Base-by-base conservation (phyloP, 345 rosid genomes). In the Citrus inodora region DNA sequence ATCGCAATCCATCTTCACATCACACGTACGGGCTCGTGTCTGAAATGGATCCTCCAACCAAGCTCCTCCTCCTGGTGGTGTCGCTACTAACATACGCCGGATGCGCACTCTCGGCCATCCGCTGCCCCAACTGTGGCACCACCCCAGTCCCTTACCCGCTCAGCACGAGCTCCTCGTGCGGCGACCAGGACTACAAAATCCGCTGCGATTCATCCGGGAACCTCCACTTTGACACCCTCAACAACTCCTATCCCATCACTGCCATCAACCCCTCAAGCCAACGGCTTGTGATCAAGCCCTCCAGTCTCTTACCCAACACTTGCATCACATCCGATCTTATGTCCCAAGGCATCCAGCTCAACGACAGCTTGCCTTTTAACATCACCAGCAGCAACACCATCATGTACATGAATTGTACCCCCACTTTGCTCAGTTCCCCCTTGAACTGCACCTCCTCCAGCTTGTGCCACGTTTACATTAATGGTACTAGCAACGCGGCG, bases 101-200 rank as follows among this genome's bases (percentile, higher is more conserved):
- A 3, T 5, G 32, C 30, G 42, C 75, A 27, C 7, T 65, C 16
- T 70, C 85, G 2, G 80, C 76, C 71, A 63, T 53, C 33, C 88
- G 63, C 24, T 88, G 89, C 73, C 88, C 89, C 8, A n/a, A 51
- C 86, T 88, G 91, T 56, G 91, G 91, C 67, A 9, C 78, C 78
- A 71, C 66, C 10, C 51, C 81, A 10, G 89, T 88, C 22, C 91
- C 91, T 0, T 88, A 88, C 71, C 92, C 92, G 2, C 83, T 88
- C 35, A 87, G 90, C 79, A 88, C 88, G 0, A 63, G 73, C 9
- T 76, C 87, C 42, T 65, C 66, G 16, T 89, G 91, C 78, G 90
- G 93, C 27, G 90, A 88, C 75, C 90, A 80, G 51, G 75, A 71
- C 0, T 88, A 89, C 87, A 82, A 76, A 69, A 71, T 88, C 71